These are phyloP conservation scores for Hemileccinum impolitum DNA, from an alignment of 768 basidiomycete species.

Conservation along the genomic window DNA sequence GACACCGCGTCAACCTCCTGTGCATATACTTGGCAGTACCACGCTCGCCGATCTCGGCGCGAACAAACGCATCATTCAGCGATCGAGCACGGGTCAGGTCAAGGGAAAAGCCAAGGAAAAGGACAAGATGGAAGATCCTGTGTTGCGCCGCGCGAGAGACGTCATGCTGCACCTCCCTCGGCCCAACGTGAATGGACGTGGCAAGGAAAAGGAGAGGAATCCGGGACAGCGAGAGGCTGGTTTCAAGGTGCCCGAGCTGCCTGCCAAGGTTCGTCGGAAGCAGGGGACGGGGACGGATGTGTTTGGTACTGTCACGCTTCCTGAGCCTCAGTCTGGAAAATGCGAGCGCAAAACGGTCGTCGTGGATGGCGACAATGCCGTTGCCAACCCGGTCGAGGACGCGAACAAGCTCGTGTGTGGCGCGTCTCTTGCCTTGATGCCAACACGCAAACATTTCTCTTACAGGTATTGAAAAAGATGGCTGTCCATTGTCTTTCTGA, in stretches of 20 bases:
- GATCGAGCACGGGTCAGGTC: conserved; percentile 1
- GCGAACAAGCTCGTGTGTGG: conserved; percentile 57
- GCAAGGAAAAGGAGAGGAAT: conserved; percentile 5
- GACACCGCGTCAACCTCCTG: conserved; percentile 67
- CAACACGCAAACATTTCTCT: no score
- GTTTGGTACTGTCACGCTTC: conserved; percentile 26
- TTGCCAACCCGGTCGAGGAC: conserved; percentile 42
- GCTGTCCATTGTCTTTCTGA: conserved; percentile 31
- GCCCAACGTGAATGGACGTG: conserved; percentile 12
- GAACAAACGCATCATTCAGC: conserved; percentile 22
- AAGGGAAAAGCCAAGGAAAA: conserved; percentile 21
- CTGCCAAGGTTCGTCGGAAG: conserved; percentile 25
- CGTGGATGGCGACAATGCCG: conserved; percentile 22
- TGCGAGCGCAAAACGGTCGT: conserved; percentile 36
- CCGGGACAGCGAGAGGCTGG: not conserved
- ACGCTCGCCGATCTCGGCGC: conserved; percentile 16
- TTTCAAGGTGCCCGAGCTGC: conserved; percentile 52
- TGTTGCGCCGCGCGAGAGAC: conserved; percentile 34
- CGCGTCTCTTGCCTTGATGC: not conserved
- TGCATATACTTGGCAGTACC: conserved; percentile 17
- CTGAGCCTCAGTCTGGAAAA: conserved; percentile 20
- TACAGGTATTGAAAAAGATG: conserved; percentile 40
- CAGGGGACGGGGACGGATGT: conserved; percentile 28
- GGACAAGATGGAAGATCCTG: conserved; percentile 26
- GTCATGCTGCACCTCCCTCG: conserved; percentile 39